Evolutionary conservation across 2,329 filamentous ascomycete species (phyloP), one percentile per base, ranked within the genome.

Genomic region (Curvularia eragrostidis): DNA sequence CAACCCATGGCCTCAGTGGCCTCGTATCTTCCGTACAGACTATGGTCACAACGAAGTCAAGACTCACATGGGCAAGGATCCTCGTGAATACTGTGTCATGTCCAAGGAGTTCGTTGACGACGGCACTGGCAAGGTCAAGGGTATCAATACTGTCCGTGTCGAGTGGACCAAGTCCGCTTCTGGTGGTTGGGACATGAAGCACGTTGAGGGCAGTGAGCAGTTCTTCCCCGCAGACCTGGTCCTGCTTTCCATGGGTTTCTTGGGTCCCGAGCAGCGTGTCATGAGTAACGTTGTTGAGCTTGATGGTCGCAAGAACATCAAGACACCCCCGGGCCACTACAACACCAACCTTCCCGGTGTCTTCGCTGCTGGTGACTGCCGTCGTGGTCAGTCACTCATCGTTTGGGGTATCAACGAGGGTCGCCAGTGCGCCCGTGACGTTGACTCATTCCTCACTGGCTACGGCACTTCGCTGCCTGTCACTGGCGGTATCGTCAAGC

Each of bases 331-430:
- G 52, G 93, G 93, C 67, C 89, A 93, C 74, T 97, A 97, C 80
- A 85, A 85, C 72, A 97, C 94, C 73, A 97, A 94, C 75, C 78
- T 97, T 23, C 85, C 90, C 15, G 94, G 93, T 63, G 88, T 97
- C 51, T 97, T 97, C 77, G 93, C 94, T 60, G 94, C 94, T 61
- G 94, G 94, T 80, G 94, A 98, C 79, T 97, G 94, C 79, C 90
- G 93, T 61, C 90, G 94, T 73, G 94, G 94, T 55, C 94, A 98
- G 81, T 96, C 92, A 54, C 83, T 98, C 57, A 97, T 98, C 79
- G 93, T 98, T 66, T 98, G 93, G 92, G 94, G 93, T 76, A 98
- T 98, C 83, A 98, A 98, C 76, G 94, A 98, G 81, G 94, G 94
- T 71, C 91, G 94, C 69, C 91, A 95, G 82, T 89, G 90, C 69